phyloP scores from a whole-genome alignment of 352 stramenopile genomes.

The Pythium grandisporangium region DNA sequence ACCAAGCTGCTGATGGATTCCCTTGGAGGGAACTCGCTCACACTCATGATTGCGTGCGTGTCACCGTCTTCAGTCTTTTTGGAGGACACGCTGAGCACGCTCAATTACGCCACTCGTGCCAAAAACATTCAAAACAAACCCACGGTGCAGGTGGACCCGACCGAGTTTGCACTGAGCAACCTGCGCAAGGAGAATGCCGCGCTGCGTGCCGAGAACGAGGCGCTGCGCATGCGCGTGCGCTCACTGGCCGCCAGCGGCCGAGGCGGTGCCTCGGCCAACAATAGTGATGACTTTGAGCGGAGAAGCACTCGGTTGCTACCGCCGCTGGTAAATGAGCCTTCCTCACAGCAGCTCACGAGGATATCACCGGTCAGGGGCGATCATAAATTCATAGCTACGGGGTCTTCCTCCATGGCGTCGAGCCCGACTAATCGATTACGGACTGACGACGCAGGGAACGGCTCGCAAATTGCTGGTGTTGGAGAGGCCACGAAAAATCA shows the following conservation, averaged over 20 bases:
- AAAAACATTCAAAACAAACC: slow-evolving; percentile 85
- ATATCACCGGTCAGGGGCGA: too few relatives aligned
- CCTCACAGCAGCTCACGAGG: slow-evolving; percentile 11
- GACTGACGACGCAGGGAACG: too few relatives aligned
- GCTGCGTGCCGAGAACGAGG: slow-evolving; percentile 46
- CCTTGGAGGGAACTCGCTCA: slow-evolving; percentile 70
- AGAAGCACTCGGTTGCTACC: slow-evolving; percentile 19
- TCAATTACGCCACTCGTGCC: slow-evolving; percentile 78
- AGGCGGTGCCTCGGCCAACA: slow-evolving; percentile 1
- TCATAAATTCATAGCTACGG: slow-evolving; percentile 6
- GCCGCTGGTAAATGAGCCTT: slow-evolving; percentile 10
- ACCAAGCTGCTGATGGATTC: slow-evolving; percentile 84
- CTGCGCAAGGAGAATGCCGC: slow-evolving; percentile 58
- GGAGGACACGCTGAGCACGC: slow-evolving; percentile 74
- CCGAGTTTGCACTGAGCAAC: slow-evolving; percentile 43
- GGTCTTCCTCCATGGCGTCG: slow-evolving; percentile 3
- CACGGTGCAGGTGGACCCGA: slow-evolving; percentile 55
- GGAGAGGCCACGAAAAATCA: slow-evolving; percentile 37
- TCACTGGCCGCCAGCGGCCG: slow-evolving; percentile 7
- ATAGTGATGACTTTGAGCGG: slow-evolving; percentile 4
- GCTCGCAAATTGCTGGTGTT: slow-evolving; percentile 3
- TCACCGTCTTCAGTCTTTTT: slow-evolving; percentile 42
- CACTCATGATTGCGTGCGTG: slow-evolving; percentile 80
- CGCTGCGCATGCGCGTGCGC: slow-evolving; percentile 38
- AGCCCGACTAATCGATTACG: slow-evolving; percentile 13